Base-by-base conservation (phyloP, 768 basidiomycete species). In the Butyriboletus loyo region DNA sequence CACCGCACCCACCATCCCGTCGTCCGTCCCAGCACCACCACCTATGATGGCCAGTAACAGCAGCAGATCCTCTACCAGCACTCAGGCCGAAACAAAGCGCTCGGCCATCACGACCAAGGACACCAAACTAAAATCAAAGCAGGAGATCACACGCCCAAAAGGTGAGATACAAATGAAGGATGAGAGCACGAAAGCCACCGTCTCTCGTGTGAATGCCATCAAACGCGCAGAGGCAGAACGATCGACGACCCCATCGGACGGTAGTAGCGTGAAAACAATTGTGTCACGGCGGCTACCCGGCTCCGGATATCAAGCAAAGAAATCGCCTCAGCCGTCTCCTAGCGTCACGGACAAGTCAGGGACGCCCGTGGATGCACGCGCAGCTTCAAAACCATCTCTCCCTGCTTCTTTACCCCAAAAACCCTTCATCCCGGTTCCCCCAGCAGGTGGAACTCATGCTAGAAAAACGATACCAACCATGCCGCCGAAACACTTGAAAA, bases 251-350 rank as follows among this genome's bases (percentile, higher is more conserved):
- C 49, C 66, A 32, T 62, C 58, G 7, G 60, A 60, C 19, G 17
- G 40, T 19, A 50, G 42, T 31, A 22, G 43, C 7, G 28, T 56
- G n/a, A 61, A 74, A 38, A 49, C 59, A 9, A 43, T 61, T 7
- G 51, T 60, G 2, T 53, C 62, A 9, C 68, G 74, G 43, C 73
- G 76, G 31, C 50, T 69, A 13, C 80, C 80, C 27, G 80, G 81
- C 0, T 81, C 81, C 5, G 80, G 79, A 4, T 80, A 72, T 58
- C 73, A 70, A 52, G 70, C 66, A 7, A 73, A 73, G 25, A 70
- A 70, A n/a, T 58, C 65, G 0, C 62, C 68, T 38, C 70, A 58
- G 37, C 42, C 60, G 7, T 54, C 66, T 17, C 1, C 53, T 1
- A 45, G 62, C 43, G 19, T 50, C 15, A 19, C 60, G 13, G 64